phyloP scores from a whole-genome alignment of 2,329 filamentous ascomycete species.

The Aspergillus texensis region DNA sequence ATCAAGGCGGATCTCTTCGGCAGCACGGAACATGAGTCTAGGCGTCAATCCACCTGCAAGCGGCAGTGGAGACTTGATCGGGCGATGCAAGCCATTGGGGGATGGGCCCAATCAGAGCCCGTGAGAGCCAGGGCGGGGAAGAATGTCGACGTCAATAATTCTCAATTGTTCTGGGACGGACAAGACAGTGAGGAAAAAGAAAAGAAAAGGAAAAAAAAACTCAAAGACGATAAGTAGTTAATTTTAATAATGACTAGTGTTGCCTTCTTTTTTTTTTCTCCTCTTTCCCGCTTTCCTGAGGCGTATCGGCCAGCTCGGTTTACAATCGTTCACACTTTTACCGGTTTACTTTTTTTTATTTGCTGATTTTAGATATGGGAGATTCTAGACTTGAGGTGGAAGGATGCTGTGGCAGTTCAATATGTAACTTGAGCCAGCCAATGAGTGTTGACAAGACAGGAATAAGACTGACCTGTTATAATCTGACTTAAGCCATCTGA shows the following conservation, averaged over 20 bases:
- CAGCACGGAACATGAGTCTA: slow-evolving; percentile 25
- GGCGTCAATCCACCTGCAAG: slow-evolving; percentile 23
- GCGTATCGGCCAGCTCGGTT: neutral
- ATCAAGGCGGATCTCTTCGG: slow-evolving; percentile 21
- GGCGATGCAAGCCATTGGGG: slow-evolving; percentile 18
- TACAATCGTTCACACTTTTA: neutral
- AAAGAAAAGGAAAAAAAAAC: neutral
- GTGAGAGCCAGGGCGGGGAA: neutral
- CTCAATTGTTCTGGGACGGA: neutral
- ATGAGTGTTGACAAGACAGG: neutral
- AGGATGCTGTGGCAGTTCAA: neutral
- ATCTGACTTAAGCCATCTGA: neutral
- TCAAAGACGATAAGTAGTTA: neutral
- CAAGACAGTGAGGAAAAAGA: neutral
- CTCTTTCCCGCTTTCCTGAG: neutral
- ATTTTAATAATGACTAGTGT: neutral
- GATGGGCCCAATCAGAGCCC: slow-evolving; percentile 14
- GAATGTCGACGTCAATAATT: slow-evolving; percentile 19
- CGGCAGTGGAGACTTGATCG: slow-evolving; percentile 22
- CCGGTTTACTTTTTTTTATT: neutral
- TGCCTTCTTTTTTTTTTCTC: neutral
- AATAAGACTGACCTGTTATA: neutral
- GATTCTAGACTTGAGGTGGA: slow-evolving; percentile 1
- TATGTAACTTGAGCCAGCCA: neutral
- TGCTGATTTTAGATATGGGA: neutral